Percentiles rank a stretch among this genome's conserved stretches.
These are phyloP conservation scores for Aegilops longissima DNA, from an alignment of 176 grass and related monocot species.

Conservation along the genomic window DNA sequence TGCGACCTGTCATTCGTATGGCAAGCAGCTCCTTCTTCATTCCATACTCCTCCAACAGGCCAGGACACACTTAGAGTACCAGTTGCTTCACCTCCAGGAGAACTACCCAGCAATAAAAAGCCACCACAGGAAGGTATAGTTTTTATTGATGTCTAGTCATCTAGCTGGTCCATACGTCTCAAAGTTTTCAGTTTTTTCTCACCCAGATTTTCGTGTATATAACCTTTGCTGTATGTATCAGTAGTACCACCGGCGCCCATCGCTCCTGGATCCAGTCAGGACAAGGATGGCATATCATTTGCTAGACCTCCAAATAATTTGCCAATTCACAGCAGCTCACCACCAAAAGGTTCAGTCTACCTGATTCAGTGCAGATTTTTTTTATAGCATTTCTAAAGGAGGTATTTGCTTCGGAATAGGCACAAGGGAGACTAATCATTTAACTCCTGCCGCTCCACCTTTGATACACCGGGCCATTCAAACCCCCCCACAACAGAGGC, in stretches of 20 bases:
- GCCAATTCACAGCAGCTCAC: constrained; percentile 17
- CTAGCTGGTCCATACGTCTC: neutral
- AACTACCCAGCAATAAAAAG: constrained; percentile 19
- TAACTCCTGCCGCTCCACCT: constrained; percentile 14
- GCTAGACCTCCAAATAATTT: constrained; percentile 24
- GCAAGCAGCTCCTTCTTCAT: constrained; percentile 33
- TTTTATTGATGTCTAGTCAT: neutral
- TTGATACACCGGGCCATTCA: constrained; percentile 8
- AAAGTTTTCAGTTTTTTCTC: constrained; percentile 10
- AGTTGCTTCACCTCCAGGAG: constrained; percentile 33
- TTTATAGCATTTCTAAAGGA: neutral
- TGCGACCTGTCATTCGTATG: constrained; percentile 25
- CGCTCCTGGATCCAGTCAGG: constrained; percentile 20
- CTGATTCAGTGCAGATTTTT: neutral
- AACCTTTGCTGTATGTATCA: constrained; percentile 4
- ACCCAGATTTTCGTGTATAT: constrained; percentile 13
- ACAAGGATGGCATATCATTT: constrained; percentile 19
- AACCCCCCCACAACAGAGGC: neutral
- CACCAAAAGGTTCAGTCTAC: constrained; percentile 29
- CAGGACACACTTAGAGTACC: constrained; percentile 26
- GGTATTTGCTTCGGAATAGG: constrained; percentile 5
- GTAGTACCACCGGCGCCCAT: constrained; percentile 24
- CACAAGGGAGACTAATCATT: constrained; percentile 16
- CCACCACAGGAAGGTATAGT: constrained; percentile 31
- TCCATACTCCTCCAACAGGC: constrained; percentile 29